Base-by-base conservation (phyloP, 1,284 basidiomycete species). In the Rhodofomes roseus region DNA sequence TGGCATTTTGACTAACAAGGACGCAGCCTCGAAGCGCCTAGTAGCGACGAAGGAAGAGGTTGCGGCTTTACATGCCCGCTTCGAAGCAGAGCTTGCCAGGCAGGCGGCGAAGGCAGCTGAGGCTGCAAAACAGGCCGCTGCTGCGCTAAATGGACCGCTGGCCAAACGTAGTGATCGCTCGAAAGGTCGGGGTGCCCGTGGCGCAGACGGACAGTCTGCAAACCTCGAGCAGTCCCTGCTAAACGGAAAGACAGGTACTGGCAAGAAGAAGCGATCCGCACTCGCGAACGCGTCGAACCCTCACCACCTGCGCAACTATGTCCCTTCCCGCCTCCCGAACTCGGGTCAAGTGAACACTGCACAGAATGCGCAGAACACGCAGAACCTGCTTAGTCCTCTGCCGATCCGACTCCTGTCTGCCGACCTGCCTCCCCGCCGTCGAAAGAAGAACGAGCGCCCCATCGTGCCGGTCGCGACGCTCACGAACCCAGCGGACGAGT, bases 241-340 rank as follows among this genome's bases (percentile, higher is more conserved):
- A 63, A 67, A 46, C 37, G 72, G 74, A 68, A 80, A 77, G 58
- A 59, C 69, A 55, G 70, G 66, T 37, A 65, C 63, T 27, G 75
- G 80, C 39, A 93, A 92, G 81, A 94, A 95, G 83, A 95, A 94
- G 74, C 82, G 91, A 51, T 89, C 89, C 54, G 87, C 88, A 2
- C 76, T 93, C 20, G 92, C 92, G 31, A 94, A 95, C 71, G 90
- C 90, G 55, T 90, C 90, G 48, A 95, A 95, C 70, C 93, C 93
- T 4, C 93, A 96, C 73, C 93, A 95, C 75, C 81, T 94, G 52
- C 81, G 90, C 67, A 95, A 95, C 76, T 93, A 93, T 73, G 85
- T 92, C 44, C 90, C 91, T 25, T 92, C 90, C 56, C 81, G 91
- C 14, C 75, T 92, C 60, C 86, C 90, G 16, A 77, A 85, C 70